These are phyloP conservation scores for Pyrenula aspistea DNA, from an alignment of 495 filamentous ascomycete genomes.

Conservation along the genomic window DNA sequence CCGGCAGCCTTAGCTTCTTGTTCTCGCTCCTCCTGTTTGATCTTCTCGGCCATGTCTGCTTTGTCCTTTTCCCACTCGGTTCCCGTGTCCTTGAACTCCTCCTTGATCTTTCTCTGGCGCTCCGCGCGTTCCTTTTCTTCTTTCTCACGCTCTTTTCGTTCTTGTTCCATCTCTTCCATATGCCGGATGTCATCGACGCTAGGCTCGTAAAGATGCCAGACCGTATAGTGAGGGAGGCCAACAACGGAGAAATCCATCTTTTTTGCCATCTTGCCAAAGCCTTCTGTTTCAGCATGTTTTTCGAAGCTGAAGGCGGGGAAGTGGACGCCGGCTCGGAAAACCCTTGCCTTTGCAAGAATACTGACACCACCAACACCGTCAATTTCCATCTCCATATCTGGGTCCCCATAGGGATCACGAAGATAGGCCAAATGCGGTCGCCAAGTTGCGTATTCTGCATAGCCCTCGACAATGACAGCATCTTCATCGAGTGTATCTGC, in stretches of 20 bases:
- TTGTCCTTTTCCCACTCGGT: constrained; percentile 78
- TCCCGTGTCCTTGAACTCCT: constrained; percentile 55
- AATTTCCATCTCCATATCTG: constrained; percentile 99
- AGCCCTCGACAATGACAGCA: constrained; percentile 97
- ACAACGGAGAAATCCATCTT: constrained; percentile 94
- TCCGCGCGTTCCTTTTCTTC: constrained; percentile 61
- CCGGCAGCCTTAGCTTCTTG: not conserved
- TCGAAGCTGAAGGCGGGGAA: constrained; percentile 99
- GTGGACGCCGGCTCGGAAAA: constrained; percentile 90
- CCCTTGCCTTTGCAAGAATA: constrained; percentile 90
- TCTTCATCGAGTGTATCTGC: constrained; percentile 96
- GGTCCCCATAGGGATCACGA: constrained; percentile 92
- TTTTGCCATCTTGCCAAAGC: constrained; percentile 99
- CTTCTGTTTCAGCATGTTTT: constrained; percentile 97
- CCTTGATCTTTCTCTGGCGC: constrained; percentile 52
- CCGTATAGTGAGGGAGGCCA: constrained; percentile 93
- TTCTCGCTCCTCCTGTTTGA: constrained; percentile 21
- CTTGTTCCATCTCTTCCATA: constrained; percentile 94
- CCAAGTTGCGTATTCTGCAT: constrained; percentile 99
- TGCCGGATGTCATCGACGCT: constrained; percentile 93
- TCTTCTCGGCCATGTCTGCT: constrained; percentile 48
- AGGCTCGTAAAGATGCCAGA: constrained; percentile 99
- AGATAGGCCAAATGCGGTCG: constrained; percentile 94
- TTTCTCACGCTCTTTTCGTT: constrained; percentile 57
- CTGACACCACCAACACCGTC: constrained; percentile 96